These are phyloP conservation scores for Mallotus nudiflorus DNA, from an alignment of 345 rosid genomes.

Conservation along the genomic window DNA sequence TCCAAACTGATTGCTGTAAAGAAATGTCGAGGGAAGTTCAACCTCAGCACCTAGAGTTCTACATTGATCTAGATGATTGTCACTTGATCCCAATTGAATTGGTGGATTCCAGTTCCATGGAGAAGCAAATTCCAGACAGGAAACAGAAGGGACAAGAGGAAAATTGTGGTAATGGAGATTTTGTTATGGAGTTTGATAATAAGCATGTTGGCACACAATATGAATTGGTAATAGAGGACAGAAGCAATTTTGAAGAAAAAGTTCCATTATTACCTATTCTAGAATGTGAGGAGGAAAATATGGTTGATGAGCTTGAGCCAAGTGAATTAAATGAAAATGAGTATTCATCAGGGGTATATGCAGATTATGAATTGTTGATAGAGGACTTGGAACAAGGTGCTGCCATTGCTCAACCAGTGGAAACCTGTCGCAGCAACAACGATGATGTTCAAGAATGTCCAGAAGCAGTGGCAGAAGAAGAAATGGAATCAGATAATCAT, in stretches of 20 bases:
- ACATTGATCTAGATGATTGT: slow-evolving; percentile 65
- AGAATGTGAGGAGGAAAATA: slow-evolving; percentile 29
- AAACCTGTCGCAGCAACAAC: slow-evolving; percentile 12
- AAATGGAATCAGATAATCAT: slow-evolving; percentile 27
- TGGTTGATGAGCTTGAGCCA: slow-evolving; percentile 23
- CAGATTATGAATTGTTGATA: slow-evolving; percentile 10
- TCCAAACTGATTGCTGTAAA: slow-evolving; percentile 23
- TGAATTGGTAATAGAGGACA: slow-evolving; percentile 36
- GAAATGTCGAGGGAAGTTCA: slow-evolving; percentile 26
- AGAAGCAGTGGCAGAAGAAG: slow-evolving; percentile 10
- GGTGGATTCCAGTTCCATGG: slow-evolving; percentile 14
- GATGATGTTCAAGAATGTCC: slow-evolving; percentile 29
- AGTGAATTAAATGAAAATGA: slow-evolving; percentile 24
- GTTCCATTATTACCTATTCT: slow-evolving; percentile 22
- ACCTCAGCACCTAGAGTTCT: slow-evolving; percentile 67
- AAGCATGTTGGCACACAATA: slow-evolving; percentile 25
- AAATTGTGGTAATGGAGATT: slow-evolving; percentile 53
- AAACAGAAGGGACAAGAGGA: slow-evolving; percentile 49
- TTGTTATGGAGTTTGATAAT: slow-evolving; percentile 64
- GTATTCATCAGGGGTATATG: slow-evolving; percentile 3
- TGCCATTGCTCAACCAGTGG: slow-evolving; percentile 28
- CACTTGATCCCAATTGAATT: slow-evolving; percentile 81
- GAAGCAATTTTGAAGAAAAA: slow-evolving; percentile 23
- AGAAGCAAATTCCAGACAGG: slow-evolving; percentile 24
- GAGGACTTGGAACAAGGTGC: slow-evolving; percentile 31